Evolutionary conservation across 2,329 filamentous ascomycete species (phyloP).

Genomic region (Neopestalotiopsis sp.): DNA sequence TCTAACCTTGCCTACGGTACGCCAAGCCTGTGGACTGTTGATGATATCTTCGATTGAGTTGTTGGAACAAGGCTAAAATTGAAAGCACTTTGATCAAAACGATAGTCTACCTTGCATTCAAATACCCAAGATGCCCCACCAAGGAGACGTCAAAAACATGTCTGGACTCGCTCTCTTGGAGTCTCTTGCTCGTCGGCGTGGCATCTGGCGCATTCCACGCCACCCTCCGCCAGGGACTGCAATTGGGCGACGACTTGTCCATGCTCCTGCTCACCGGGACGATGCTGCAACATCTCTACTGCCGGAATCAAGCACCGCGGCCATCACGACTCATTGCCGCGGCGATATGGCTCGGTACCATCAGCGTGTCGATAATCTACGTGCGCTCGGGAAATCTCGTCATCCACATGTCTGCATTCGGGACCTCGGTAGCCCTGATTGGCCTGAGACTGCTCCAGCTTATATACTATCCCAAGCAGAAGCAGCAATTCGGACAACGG

Average conservation of each 20-base stretch:
- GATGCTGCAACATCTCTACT: slow-evolving; percentile 56
- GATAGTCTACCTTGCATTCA: slow-evolving; percentile 49
- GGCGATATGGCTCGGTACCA: slow-evolving; percentile 46
- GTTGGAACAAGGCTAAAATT: neutral
- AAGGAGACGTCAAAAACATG: slow-evolving; percentile 17
- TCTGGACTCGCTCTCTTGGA: slow-evolving; percentile 47
- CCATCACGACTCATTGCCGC: slow-evolving; percentile 38
- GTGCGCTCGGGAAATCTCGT: slow-evolving; percentile 48
- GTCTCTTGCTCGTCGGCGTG: slow-evolving; percentile 47
- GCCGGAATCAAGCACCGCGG: slow-evolving; percentile 46
- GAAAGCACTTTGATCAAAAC: neutral
- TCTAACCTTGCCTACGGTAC: slow-evolving; percentile 56
- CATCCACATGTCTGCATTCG: slow-evolving; percentile 48
- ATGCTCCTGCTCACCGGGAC: slow-evolving; percentile 61
- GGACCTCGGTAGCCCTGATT: slow-evolving; percentile 38
- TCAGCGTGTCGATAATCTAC: slow-evolving; percentile 48
- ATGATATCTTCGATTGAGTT: too few species aligned
- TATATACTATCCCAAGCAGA: slow-evolving; percentile 30
- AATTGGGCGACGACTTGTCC: slow-evolving; percentile 62
- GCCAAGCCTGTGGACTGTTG: slow-evolving; percentile 4
- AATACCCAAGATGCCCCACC: slow-evolving; percentile 35
- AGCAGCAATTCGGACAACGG: slow-evolving; percentile 22
- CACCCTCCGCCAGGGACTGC: slow-evolving; percentile 46
- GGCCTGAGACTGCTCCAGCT: slow-evolving; percentile 42
- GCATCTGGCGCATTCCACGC: slow-evolving; percentile 52